phyloP scores from a whole-genome alignment of 805 yeast species.

The Candida silvicultrix region DNA sequence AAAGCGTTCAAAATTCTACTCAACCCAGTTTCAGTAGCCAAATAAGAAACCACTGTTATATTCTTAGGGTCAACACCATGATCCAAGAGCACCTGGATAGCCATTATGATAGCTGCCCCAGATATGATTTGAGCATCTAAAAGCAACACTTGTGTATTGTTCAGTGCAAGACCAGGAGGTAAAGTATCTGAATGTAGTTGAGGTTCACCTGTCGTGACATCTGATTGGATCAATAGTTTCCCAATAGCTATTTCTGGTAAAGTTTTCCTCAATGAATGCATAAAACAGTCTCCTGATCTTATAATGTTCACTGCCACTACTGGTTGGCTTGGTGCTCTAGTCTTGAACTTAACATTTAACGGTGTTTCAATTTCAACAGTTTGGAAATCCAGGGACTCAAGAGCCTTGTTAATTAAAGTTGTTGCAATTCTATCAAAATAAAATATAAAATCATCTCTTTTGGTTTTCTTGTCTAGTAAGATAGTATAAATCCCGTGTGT shows the following conservation, averaged over 20 bases:
- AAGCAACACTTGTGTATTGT: slow-evolving; percentile 45
- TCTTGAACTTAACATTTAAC: slow-evolving; percentile 20
- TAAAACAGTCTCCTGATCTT: slow-evolving; percentile 90
- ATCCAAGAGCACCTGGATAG: slow-evolving; percentile 79
- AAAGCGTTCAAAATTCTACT: slow-evolving; percentile 71
- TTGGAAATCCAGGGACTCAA: slow-evolving; percentile 43
- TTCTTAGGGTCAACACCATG: slow-evolving; percentile 60
- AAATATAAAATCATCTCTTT: slow-evolving; percentile 75
- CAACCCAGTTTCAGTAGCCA: slow-evolving; percentile 76
- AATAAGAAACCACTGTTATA: slow-evolving; percentile 62
- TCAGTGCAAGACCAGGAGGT: slow-evolving; percentile 35
- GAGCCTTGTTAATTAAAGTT: slow-evolving; percentile 59
- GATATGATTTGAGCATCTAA: slow-evolving; percentile 86
- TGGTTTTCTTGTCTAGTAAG: slow-evolving; percentile 46
- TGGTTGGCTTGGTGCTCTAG: slow-evolving; percentile 32
- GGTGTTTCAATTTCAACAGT: slow-evolving; percentile 37
- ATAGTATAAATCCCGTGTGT: slow-evolving; percentile 66
- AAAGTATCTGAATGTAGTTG: slow-evolving; percentile 77
- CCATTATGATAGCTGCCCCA: slow-evolving; percentile 95
- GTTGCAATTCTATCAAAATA: slow-evolving; percentile 80
- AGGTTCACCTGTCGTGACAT: slow-evolving; percentile 88
- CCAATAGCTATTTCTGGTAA: slow-evolving; percentile 79
- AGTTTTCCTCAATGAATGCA: slow-evolving; percentile 68
- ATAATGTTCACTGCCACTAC: slow-evolving; percentile 73
- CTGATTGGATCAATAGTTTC: slow-evolving; percentile 81